These are phyloP conservation scores for Angophora floribunda DNA, from an alignment of 345 rosid species.

Conservation along the genomic window DNA sequence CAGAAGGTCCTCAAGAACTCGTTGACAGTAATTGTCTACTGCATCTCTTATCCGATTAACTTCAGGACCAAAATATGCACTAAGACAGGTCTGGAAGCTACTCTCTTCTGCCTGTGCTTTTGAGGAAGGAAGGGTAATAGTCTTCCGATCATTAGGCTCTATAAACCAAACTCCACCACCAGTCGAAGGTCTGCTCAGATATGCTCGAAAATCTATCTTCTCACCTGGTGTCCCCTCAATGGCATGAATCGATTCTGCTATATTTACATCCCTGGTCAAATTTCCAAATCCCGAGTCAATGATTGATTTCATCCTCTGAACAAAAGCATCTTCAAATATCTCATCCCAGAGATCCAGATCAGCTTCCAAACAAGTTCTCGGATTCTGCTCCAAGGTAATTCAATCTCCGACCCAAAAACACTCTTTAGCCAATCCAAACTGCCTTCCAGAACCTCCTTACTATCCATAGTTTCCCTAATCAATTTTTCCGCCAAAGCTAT, in stretches of 20 bases:
- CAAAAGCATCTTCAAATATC: conserved; percentile 92
- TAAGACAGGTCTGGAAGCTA: conserved; percentile 69
- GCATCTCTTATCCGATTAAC: conserved; percentile 83
- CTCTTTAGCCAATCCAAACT: conserved; percentile 93
- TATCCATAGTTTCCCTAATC: conserved; percentile 72
- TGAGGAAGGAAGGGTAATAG: conserved; percentile 26
- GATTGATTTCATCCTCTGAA: conserved; percentile 75
- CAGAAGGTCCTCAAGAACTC: conserved; percentile 72
- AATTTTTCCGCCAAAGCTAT: conserved; percentile 75
- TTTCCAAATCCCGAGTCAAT: conserved; percentile 57
- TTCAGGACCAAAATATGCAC: conserved; percentile 83
- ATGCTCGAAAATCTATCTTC: conserved; percentile 56
- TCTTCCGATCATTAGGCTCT: conserved; percentile 61
- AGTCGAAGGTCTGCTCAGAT: conserved; percentile 71
- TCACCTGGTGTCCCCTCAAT: conserved; percentile 39
- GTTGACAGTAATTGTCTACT: conserved; percentile 68
- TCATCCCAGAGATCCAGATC: conserved; percentile 96
- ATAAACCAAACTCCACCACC: conserved; percentile 98
- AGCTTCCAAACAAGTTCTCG: conserved; percentile 83
- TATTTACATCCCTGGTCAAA: conserved; percentile 43
- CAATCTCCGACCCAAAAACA: conserved; percentile 94
- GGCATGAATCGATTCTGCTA: conserved; percentile 38
- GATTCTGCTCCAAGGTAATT: conserved; percentile 93
- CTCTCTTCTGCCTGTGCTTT: conserved; percentile 48
- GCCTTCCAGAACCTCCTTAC: conserved; percentile 77